Evolutionary conservation across 345 rosid genomes (phyloP), one percentile per base, ranked within the genome.

Genomic region (Eucalyptus sp.): DNA sequence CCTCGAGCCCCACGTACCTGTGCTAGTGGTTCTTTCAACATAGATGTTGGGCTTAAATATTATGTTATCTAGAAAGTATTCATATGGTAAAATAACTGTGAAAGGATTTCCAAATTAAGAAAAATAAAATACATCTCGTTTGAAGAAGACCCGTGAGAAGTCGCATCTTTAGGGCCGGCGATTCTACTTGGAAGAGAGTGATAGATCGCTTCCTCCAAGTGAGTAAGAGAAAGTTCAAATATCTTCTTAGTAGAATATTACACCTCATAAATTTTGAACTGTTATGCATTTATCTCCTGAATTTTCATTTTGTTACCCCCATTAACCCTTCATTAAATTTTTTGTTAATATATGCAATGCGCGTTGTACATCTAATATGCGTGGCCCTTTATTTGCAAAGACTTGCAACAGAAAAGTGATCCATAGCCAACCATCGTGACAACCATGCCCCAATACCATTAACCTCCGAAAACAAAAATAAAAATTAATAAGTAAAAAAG

Each of bases 151-250:
- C 31, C 4, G 8, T 10, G 31, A 60, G 31, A 27, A 27, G 68
- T 60, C 3, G 1, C 1, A 5, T 60, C 68, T 60, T 60, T 0
- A 60, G 31, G n/a, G 31, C 31, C 3, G 13, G 68, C 7, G 16
- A 60, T 27, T 60, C 31, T n/a, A 5, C 31, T 27, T 60, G 8
- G 16, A 60, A 60, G 68, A 60, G 4, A 60, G 68, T 25, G 31
- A 27, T 11, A 13, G 68, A 27, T 60, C 33, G 14, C 68, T 60
- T 60, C 68, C n/a, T 60, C 68, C 16, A 27, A 13, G 31, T 27
- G 31, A 60, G 68, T 3, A 3, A 27, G 68, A 60, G 31, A 60
- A 60, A 60, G 16, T 60, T 60, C 31, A 27, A 60, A 25, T 27
- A 25, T 60, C 16, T 6, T 56, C 27, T 0, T 56, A 56, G 62